Evolutionary conservation across 768 basidiomycete genomes (phyloP), one percentile per base, ranked within the genome.

Genomic region (Phanerochaete sordida): DNA sequence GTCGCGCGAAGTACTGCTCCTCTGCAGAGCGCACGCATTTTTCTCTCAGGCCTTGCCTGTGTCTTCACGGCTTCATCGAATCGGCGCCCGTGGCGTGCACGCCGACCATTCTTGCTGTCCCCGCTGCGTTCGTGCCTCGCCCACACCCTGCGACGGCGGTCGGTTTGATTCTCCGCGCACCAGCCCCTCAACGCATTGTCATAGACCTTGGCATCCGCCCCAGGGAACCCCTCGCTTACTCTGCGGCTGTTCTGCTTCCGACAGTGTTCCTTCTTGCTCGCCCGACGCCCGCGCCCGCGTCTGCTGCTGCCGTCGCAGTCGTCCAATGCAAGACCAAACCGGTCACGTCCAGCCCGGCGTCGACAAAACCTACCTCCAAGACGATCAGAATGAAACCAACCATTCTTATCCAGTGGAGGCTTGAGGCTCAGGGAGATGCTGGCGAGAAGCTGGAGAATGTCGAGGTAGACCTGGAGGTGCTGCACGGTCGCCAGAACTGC

Each of bases 401-500:
- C 28, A 51, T 12, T 5, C 30, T 51, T 15, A 21, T 24, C 2
- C 39, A 26, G 23, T n/a, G 43, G 21, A 23, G 39, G 53, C 33
- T 15, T 7, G 35, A 21, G 33, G 53, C 33, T 19, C 37, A 43
- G 35, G 53, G 33, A 12, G 53, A 54, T 12, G 53, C 23, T 19
- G 9, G 11, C 11, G 47, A 23, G 5, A 23, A 19, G 9, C 24
- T 28, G 21, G 53, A 54, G 9, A 37, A 72, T 15, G 81, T 88
- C 26, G 73, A 77, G 27, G 86, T 83, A 2, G 80, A 84, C 63
- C 73, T 76, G 15, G 76, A 80, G 33, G 72, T 76, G 19, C 73
- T 90, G 26, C 72, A 75, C 47, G 76, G 77, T 31, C 79, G 88
- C 60, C 89, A 90, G 3, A 84, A 81, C 33, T 90, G 88, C 1